A percentile compares a stretch with the other conserved stretches of the same genome.
Conservation (phyloP, 1,284 basidiomycete species). For the Chalciporus sp. region DNA sequence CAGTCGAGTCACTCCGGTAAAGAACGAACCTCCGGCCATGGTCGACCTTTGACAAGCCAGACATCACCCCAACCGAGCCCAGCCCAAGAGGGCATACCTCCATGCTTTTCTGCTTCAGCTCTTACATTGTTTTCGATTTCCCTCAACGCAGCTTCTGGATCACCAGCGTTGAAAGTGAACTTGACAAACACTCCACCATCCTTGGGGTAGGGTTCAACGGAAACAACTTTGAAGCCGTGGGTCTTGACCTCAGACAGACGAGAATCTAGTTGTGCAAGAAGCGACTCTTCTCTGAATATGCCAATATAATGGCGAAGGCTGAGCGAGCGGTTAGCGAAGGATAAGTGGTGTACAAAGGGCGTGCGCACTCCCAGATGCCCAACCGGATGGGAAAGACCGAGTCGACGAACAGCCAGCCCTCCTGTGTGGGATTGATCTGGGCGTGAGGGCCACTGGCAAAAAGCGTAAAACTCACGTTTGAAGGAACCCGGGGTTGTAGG, state of each 20-base stretch:
- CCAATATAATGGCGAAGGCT: constrained; percentile 68
- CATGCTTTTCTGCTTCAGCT: constrained; percentile 45
- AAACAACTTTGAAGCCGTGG: constrained; percentile 58
- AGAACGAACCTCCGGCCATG: constrained; percentile 77
- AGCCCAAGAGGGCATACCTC: constrained; percentile 66
- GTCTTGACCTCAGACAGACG: constrained; percentile 54
- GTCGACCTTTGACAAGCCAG: constrained; percentile 82
- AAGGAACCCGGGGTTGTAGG: background rate
- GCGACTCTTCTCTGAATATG: constrained; percentile 52
- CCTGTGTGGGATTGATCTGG: constrained; percentile 16
- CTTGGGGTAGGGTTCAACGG: constrained; percentile 66
- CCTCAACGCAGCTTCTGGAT: constrained; percentile 43
- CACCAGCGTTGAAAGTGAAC: constrained; percentile 63
- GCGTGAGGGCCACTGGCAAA: constrained; percentile 11
- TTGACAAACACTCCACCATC: constrained; percentile 88
- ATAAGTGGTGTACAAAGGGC: background rate
- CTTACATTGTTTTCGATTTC: constrained; percentile 53
- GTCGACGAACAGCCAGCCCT: constrained; percentile 56
- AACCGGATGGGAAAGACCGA: constrained; percentile 59
- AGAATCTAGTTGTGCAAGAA: constrained; percentile 50
- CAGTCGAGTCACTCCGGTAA: background rate
- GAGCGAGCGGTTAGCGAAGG: constrained; percentile 9
- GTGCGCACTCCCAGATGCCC: constrained; percentile 53
- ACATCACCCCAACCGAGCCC: constrained; percentile 57
- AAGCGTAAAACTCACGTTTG: constrained; percentile 22